phyloP scores from a whole-genome alignment of 169 alveolate species.

The Plasmodium relictum region DNA sequence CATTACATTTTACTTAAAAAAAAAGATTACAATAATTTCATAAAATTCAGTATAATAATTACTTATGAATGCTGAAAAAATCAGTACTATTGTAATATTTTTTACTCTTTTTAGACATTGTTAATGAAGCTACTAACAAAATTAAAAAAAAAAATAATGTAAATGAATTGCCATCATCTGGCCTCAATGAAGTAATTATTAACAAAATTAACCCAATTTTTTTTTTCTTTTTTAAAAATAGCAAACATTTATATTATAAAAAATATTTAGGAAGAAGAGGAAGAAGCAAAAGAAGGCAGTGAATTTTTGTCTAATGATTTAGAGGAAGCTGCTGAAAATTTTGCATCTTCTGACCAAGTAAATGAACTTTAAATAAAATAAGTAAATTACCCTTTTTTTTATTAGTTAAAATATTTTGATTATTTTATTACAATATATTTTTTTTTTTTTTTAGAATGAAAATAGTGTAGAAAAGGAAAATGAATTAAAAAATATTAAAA shows the following conservation, averaged over 20 bases:
- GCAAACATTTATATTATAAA: constrained; percentile 21
- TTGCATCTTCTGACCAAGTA: constrained; percentile 31
- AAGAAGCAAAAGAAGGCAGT: constrained; percentile 68
- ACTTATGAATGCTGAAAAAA: too few species aligned
- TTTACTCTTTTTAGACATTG: constrained; percentile 3
- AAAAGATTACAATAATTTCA: too few species aligned
- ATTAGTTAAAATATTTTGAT: neutral
- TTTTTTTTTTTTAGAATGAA: constrained; percentile 14
- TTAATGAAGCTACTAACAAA: constrained; percentile 22
- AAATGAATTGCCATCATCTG: constrained; percentile 64
- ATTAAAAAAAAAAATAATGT: constrained; percentile 40
- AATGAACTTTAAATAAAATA: neutral
- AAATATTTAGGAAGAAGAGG: constrained; percentile 64
- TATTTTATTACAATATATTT: neutral
- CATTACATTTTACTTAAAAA: too few species aligned
- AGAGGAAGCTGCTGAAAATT: constrained; percentile 71
- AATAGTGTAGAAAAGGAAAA: constrained; percentile 12
- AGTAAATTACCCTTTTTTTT: neutral
- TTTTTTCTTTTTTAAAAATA: neutral
- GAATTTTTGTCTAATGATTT: constrained; percentile 39
- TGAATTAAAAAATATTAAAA: constrained; percentile 27
- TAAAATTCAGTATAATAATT: too few species aligned
- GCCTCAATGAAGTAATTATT: constrained; percentile 37
- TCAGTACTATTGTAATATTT: neutral
- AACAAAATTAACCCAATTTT: neutral